These are phyloP conservation scores for Fragaria ananassa DNA, from an alignment of 306 rosid genomes.

Conservation along the genomic window DNA sequence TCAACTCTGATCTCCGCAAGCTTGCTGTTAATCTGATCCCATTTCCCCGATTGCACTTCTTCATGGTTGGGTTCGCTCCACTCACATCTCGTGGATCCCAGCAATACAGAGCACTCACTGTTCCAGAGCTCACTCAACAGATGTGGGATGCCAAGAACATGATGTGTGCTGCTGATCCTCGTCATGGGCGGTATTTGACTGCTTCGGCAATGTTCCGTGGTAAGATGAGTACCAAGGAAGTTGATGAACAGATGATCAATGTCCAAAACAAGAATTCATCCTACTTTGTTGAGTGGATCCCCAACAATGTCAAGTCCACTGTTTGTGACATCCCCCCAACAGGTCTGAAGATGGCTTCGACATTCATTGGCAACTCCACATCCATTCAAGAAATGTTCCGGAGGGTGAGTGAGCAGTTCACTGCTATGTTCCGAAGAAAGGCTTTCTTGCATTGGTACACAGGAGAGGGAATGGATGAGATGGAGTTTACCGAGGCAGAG, in stretches of 20 bases:
- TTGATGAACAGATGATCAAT: conserved; percentile 69
- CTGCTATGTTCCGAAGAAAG: conserved; percentile 76
- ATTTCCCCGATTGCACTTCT: conserved; percentile 66
- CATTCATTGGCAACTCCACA: conserved; percentile 65
- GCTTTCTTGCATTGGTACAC: conserved; percentile 74
- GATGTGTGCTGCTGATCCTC: conserved; percentile 81
- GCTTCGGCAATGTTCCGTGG: conserved; percentile 82
- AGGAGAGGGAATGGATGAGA: conserved; percentile 64
- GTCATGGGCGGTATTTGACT: conserved; percentile 65
- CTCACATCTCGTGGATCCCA: conserved; percentile 71
- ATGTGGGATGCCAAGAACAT: conserved; percentile 77
- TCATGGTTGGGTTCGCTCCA: conserved; percentile 75
- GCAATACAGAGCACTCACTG: conserved; percentile 65
- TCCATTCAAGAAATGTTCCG: conserved; percentile 71
- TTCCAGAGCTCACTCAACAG: conserved; percentile 68
- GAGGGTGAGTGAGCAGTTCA: conserved; percentile 73
- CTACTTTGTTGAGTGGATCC: conserved; percentile 73
- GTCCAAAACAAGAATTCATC: conserved; percentile 72
- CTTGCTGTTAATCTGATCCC: conserved; percentile 69
- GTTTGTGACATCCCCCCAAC: conserved; percentile 71
- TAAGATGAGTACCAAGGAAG: conserved; percentile 73
- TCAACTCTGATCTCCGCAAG: conserved; percentile 65
- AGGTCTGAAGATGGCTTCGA: conserved; percentile 62
- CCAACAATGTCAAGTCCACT: conserved; percentile 64
- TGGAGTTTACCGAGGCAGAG: conserved; percentile 62